Evolutionary conservation across 2,329 filamentous ascomycete species (phyloP).

Genomic region (Exophiala phaeomuriformis): DNA sequence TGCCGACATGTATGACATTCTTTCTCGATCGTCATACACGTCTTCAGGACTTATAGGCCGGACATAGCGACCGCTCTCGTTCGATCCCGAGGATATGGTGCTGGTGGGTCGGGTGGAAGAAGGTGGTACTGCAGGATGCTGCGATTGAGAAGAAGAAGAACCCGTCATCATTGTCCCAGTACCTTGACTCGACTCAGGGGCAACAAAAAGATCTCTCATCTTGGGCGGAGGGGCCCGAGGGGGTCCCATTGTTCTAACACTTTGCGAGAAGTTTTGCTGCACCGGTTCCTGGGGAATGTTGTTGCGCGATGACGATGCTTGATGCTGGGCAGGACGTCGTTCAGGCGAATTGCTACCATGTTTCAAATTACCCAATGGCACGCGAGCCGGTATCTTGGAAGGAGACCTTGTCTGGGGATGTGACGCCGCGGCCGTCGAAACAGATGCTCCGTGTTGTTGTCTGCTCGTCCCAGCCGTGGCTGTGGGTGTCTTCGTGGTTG

Average conservation of each 20-base stretch:
- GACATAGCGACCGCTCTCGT: constrained; percentile 38
- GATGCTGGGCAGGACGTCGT: constrained; percentile 48
- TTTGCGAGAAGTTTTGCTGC: constrained; percentile 18
- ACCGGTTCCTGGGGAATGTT: constrained; percentile 8
- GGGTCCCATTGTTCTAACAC: constrained; percentile 44
- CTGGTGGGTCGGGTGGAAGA: constrained; percentile 47
- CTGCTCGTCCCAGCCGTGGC: constrained; percentile 41
- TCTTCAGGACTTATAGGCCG: constrained; percentile 66
- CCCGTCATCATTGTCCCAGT: constrained; percentile 20
- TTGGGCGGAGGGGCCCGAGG: constrained; percentile 74
- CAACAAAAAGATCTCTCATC: constrained; percentile 73
- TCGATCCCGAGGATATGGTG: constrained; percentile 37
- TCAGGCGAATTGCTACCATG: constrained; percentile 63
- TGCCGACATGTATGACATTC: constrained; percentile 41
- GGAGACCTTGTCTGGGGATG: constrained; percentile 37
- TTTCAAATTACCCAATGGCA: constrained; percentile 42
- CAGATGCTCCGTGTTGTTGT: constrained; percentile 21
- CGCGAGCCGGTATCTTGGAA: constrained; percentile 43
- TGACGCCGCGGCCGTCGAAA: constrained; percentile 17
- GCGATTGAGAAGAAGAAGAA: constrained; percentile 27
- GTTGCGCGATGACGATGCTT: constrained; percentile 31
- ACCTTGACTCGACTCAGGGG: constrained; percentile 34
- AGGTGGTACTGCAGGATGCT: background rate
- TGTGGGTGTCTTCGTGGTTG: constrained; percentile 43
- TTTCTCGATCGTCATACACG: constrained; percentile 66